Conservation (phyloP, 306 rosid genomes). For the Aeschynomene evenia region DNA sequence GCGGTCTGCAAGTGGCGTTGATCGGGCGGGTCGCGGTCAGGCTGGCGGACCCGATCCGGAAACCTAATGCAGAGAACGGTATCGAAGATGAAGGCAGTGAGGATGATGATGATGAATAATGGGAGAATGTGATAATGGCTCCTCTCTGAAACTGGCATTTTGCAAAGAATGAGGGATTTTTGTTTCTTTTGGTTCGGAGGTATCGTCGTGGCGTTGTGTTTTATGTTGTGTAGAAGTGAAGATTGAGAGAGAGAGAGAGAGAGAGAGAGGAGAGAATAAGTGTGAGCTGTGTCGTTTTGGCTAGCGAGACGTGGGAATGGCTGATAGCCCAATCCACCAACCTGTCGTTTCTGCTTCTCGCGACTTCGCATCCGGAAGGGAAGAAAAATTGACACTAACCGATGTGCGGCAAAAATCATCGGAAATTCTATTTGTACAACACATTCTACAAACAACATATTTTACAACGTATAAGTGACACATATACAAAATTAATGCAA, state of each 20-base stretch:
- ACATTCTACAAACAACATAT: too few species aligned
- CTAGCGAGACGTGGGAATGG: neutral
- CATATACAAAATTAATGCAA: too few species aligned
- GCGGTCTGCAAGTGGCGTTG: conserved; percentile 49
- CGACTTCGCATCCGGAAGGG: too few species aligned
- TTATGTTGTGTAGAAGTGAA: neutral
- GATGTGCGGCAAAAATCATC: too few species aligned
- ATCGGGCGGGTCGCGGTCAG: conserved; percentile 35
- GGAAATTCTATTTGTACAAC: too few species aligned
- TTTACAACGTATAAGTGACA: too few species aligned
- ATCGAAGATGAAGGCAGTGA: conserved; percentile 27
- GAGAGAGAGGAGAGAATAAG: neutral
- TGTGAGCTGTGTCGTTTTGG: conserved; percentile 26
- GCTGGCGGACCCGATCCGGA: conserved; percentile 57
- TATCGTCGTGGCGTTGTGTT: neutral
- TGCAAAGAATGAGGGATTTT: neutral
- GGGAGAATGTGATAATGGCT: conserved; percentile 17
- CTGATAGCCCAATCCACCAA: neutral
- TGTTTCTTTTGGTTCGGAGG: neutral
- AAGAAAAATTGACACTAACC: too few species aligned
- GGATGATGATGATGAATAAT: conserved; percentile 22
- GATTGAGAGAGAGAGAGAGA: neutral
- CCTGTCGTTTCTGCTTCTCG: conserved; percentile 9
- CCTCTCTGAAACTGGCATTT: conserved; percentile 45
- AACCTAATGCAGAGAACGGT: conserved; percentile 49